Base-by-base conservation (phyloP, 2,329 filamentous ascomycete species). In the Alternaria sp. region DNA sequence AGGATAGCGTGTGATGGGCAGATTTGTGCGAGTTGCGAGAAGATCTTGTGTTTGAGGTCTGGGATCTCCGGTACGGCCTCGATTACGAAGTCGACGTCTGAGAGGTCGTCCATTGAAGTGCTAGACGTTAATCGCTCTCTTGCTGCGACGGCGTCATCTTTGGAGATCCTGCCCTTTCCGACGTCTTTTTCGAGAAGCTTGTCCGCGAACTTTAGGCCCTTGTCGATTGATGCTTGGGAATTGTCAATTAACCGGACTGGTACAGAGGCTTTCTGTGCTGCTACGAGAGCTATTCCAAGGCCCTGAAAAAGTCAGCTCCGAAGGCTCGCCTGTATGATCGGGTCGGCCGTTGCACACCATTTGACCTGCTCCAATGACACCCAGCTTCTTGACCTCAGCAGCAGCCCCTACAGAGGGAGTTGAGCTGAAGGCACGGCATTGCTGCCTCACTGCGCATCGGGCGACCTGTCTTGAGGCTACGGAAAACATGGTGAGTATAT, bases 41-140 rank as follows among this genome's bases (percentile, higher is more conserved):
- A 99, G 68, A 99, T 96, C 66, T 89, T 88, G 67, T 89, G 88
- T 81, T 99, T 99, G 65, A 99, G 87, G 52, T 89, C 84, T 41
- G 91, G 89, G 56, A 97, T 94, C 83, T 97, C 94, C 24, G 95
- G 95, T 8, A 99, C 93, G 16, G 95, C 95, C 83, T 99, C 95
- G 74, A 99, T 98, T 57, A 99, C 90, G 78, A 99, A 97, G 82
- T 99, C 95, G 36, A 93, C 91, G n/a, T 89, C 86, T 26, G 87
- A 88, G 22, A 98, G 88, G 59, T 90, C 86, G 46, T 93, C 90
- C 69, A 98, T 86, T 18, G 87, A 87, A 16, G 91, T 93, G 53
- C 88, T 89, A 8, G 91, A 81, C 0, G 81, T 86, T 62, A 99
- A 83, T 30, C 91, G 88, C 11, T 86, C 87, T 28, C 91, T 89